phyloP scores from a whole-genome alignment of 805 yeast genomes.

The Jamesozyma lodderae region DNA sequence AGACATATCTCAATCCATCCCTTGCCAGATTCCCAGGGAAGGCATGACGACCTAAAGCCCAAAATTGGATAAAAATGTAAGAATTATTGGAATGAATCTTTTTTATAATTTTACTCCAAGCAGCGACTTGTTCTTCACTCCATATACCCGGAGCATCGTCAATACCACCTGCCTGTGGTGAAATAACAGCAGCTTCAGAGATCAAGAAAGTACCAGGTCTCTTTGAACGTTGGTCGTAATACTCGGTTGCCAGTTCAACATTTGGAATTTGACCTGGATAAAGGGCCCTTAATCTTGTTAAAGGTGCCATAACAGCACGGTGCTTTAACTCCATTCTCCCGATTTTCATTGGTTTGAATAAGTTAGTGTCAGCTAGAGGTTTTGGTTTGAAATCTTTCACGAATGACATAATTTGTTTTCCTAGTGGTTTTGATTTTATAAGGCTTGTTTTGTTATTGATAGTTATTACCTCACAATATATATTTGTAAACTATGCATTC shows the following conservation, averaged over 20 bases:
- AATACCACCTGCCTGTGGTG: slow-evolving; percentile 33
- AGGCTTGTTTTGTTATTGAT: too few relatives aligned
- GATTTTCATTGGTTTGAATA: slow-evolving; percentile 36
- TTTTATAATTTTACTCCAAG: slow-evolving; percentile 41
- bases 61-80: slow-evolving; percentile 39
- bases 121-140: slow-evolving; percentile 36
- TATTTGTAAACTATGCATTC: too few relatives aligned
- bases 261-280: slow-evolving; percentile 33
- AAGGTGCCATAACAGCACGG: slow-evolving; percentile 34
- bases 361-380: slow-evolving; percentile 23
- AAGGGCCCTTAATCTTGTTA: slow-evolving; percentile 33
- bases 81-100: slow-evolving; percentile 43
- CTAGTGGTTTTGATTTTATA: too few relatives aligned
- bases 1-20: slow-evolving; percentile 31
- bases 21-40: slow-evolving; percentile 30
- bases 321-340: slow-evolving; percentile 30
- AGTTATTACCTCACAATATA: too few relatives aligned
- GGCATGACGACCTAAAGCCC: slow-evolving; percentile 39
- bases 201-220: slow-evolving; percentile 44
- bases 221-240: slow-evolving; percentile 45
- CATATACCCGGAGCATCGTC: slow-evolving; percentile 40
- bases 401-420: slow-evolving; percentile 9
- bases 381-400: slow-evolving; percentile 13
- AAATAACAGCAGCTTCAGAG: slow-evolving; percentile 46
- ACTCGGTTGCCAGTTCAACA: slow-evolving; percentile 35